Percentiles rank a stretch among this genome's conserved stretches.
These are phyloP conservation scores for Globisporangium acanthophoron DNA, from an alignment of 352 stramenopile genomes.

Conservation along the genomic window DNA sequence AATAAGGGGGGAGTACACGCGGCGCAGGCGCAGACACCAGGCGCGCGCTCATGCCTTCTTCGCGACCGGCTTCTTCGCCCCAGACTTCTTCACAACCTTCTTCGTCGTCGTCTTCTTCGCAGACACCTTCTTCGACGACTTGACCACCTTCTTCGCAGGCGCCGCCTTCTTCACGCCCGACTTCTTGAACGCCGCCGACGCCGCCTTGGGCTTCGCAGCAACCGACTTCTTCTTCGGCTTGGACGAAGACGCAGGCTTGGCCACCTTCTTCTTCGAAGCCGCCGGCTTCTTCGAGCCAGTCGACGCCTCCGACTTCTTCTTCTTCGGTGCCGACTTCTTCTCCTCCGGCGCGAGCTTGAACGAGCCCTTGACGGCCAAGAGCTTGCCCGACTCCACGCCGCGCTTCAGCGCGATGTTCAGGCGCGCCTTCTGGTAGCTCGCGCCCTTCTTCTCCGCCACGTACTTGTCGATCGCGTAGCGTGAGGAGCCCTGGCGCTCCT, in stretches of 20 bases:
- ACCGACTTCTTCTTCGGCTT: slow-evolving; percentile 58
- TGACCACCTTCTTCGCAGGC: slow-evolving; percentile 42
- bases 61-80: slow-evolving; percentile 14
- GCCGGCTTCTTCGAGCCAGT: slow-evolving; percentile 13
- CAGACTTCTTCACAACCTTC: slow-evolving; percentile 11
- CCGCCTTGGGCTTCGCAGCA: slow-evolving; percentile 45
- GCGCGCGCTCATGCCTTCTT: slow-evolving; percentile 17
- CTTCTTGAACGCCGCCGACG: slow-evolving; percentile 34
- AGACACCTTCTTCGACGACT: slow-evolving; percentile 20
- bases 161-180: slow-evolving; percentile 46
- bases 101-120: slow-evolving; percentile 22
- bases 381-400: slow-evolving; percentile 82
- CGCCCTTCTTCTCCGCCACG: slow-evolving; percentile 83
- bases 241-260: slow-evolving; percentile 16
- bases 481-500: slow-evolving; percentile 90
- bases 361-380: slow-evolving; percentile 91
- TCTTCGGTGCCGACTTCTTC: slow-evolving; percentile 73
- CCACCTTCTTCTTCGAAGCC: slow-evolving; percentile 42
- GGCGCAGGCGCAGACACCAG: not conserved
- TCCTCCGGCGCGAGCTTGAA: slow-evolving; percentile 92
- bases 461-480: slow-evolving; percentile 93
- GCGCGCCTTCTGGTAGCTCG: slow-evolving; percentile 69
- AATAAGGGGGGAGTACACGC: slow-evolving; percentile 28
- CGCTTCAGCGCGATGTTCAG: slow-evolving; percentile 90
- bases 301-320: slow-evolving; percentile 20